Evolutionary conservation across 108 stramenopile genomes (phyloP).

Genomic region (Skeletonema menzelii): DNA sequence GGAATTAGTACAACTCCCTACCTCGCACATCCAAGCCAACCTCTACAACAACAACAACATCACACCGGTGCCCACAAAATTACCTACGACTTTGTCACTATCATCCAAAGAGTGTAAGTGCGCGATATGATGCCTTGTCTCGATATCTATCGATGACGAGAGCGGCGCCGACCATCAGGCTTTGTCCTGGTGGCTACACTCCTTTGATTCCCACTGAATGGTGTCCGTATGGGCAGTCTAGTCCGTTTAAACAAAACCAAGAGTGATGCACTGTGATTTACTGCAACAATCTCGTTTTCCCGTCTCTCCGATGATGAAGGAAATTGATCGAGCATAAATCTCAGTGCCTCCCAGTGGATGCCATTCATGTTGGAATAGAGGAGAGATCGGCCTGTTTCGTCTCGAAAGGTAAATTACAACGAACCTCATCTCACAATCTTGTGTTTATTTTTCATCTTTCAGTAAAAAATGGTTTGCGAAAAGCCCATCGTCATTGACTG

Average conservation of each 20-base stretch:
- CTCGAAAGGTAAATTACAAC: neutral
- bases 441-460: neutral
- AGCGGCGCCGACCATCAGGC: slow-evolving; percentile 43
- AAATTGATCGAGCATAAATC: neutral
- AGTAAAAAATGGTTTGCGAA: slow-evolving; percentile 43
- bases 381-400: slow-evolving; percentile 2
- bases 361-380: neutral
- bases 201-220: slow-evolving; percentile 7
- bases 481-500: slow-evolving; percentile 92
- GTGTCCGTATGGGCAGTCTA: neutral
- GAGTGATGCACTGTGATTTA: neutral
- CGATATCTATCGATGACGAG: slow-evolving; percentile 34
- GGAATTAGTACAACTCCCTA: too few species aligned
- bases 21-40: too few species aligned
- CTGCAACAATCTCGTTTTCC: neutral
- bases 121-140: slow-evolving; percentile 51
- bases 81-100: neutral
- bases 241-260: neutral
- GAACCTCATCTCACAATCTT: neutral
- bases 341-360: neutral
- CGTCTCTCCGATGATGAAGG: neutral
- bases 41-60: too few species aligned
- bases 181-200: slow-evolving; percentile 35
- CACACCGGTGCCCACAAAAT: neutral
- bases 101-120: slow-evolving; percentile 32